Conservation (phyloP, 129 eudicot genomes). For the Centella asiatica region DNA sequence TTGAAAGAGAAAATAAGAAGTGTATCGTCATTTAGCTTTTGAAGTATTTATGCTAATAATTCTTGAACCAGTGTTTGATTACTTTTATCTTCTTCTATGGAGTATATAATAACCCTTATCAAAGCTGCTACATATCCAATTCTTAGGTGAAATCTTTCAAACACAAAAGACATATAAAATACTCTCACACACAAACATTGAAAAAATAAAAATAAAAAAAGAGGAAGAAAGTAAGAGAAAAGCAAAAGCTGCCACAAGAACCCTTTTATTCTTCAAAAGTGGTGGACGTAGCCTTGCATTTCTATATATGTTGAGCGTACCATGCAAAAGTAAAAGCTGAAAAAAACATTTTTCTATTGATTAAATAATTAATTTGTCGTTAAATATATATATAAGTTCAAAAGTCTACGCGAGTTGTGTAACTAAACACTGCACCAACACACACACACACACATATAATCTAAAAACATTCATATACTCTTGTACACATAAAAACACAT, state of each 20-base stretch:
- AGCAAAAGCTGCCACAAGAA: slow-evolving; percentile 65
- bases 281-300: slow-evolving; percentile 55
- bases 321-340: slow-evolving; percentile 52
- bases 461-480: too few relatives aligned
- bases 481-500: too few relatives aligned
- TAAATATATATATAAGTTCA: too few relatives aligned
- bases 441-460: too few relatives aligned
- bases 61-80: slow-evolving; percentile 22
- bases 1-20: too few relatives aligned
- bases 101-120: slow-evolving; percentile 12
- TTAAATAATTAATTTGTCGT: too few relatives aligned
- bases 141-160: slow-evolving; percentile 45
- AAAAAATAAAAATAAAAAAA: background rate
- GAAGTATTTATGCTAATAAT: too few relatives aligned
- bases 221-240: slow-evolving; percentile 15
- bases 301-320: slow-evolving; percentile 29
- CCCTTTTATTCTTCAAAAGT: slow-evolving; percentile 49
- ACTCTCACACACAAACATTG: slow-evolving; percentile 21
- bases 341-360: background rate
- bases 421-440: too few relatives aligned
- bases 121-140: slow-evolving; percentile 19
- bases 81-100: slow-evolving; percentile 15
- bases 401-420: too few relatives aligned
- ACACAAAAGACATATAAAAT: background rate
- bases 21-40: too few relatives aligned